Evolutionary conservation across 1,284 basidiomycete species (phyloP).

Genomic region (Boletus sp.): DNA sequence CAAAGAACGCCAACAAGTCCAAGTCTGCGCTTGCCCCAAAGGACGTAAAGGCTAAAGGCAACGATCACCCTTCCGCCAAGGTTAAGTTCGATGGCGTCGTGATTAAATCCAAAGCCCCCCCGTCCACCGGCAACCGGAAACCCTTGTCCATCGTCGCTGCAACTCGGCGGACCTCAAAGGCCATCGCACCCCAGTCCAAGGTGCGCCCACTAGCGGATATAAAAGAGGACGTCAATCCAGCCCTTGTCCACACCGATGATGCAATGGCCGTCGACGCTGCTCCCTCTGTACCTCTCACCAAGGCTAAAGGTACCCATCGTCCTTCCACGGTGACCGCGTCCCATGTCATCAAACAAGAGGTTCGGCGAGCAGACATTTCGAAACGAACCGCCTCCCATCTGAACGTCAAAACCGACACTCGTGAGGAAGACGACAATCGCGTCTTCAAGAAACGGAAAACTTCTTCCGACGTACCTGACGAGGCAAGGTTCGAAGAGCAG

Average conservation of each 20-base stretch:
- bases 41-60: slow-evolving; percentile 42
- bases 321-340: slow-evolving; percentile 11
- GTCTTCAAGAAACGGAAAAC: slow-evolving; percentile 70
- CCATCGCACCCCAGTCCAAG: slow-evolving; percentile 20
- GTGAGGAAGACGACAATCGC: slow-evolving; percentile 48
- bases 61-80: slow-evolving; percentile 35
- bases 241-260: slow-evolving; percentile 39
- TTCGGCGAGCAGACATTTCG: slow-evolving; percentile 29
- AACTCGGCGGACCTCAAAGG: slow-evolving; percentile 29
- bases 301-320: slow-evolving; percentile 7
- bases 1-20: slow-evolving; percentile 47
- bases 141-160: slow-evolving; percentile 38
- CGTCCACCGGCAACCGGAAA: slow-evolving; percentile 33
- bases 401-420: slow-evolving; percentile 28
- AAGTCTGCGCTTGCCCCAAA: slow-evolving; percentile 32
- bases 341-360: slow-evolving; percentile 27
- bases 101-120: slow-evolving; percentile 42
- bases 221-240: slow-evolving; percentile 33
- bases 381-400: slow-evolving; percentile 29
- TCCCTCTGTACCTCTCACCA: slow-evolving; percentile 4
- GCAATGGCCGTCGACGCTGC: slow-evolving; percentile 56
- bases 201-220: slow-evolving; percentile 30
- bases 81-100: slow-evolving; percentile 55
- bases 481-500: slow-evolving; percentile 33
- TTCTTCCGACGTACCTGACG: slow-evolving; percentile 63